Evolutionary conservation across 139 green algal genomes (phyloP), one percentile per base, ranked within the genome.

Genomic region (Chlorella sp.): DNA sequence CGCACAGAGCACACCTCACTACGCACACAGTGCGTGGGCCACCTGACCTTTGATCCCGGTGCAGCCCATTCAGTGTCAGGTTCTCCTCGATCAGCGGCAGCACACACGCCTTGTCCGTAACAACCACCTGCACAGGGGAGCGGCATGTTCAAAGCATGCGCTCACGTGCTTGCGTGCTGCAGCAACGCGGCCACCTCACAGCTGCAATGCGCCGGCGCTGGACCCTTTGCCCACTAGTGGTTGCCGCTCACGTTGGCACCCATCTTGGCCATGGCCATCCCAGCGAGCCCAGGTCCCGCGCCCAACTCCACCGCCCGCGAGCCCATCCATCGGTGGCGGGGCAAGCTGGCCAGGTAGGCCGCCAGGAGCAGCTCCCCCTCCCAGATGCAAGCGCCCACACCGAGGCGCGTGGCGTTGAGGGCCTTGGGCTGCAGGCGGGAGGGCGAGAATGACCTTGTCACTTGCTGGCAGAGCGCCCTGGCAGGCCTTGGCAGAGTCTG

Each of bases 351-450:
- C 23, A 89, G 73, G 65, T 84, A 89, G 1, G 80, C 72, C 0
- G 83, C 83, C 59, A 89, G 78, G 65, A 87, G 70, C 60, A 89
- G 63, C 76, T 87, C 83, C 1, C 83, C 83, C 69, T 89, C 83
- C 83, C 83, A 89, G 31, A 83, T 35, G 49, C 78, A 85, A 2
- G 83, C 83, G n/a, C 83, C 83, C 55, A 88, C 83, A 22, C 83
- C 83, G 26, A 88, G 79, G 17, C 79, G 79, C n/a, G 73, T 76
- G n/a, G 83, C 80, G n/a, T 76, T 79, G 26, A 88, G 70, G 5
- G 62, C 77, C 35, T 83, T 75, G 27, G 83, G 83, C 80, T 86
- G 68, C 65, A 72, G 42, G 42, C 10, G 42, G 42, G 17, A 10
- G 17, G 10, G 42, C 10, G 10, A 55, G 42, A 55, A n/a, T n/a